Conservation (phyloP, 78 protist species). For the Emiliania huxleyi region DNA sequence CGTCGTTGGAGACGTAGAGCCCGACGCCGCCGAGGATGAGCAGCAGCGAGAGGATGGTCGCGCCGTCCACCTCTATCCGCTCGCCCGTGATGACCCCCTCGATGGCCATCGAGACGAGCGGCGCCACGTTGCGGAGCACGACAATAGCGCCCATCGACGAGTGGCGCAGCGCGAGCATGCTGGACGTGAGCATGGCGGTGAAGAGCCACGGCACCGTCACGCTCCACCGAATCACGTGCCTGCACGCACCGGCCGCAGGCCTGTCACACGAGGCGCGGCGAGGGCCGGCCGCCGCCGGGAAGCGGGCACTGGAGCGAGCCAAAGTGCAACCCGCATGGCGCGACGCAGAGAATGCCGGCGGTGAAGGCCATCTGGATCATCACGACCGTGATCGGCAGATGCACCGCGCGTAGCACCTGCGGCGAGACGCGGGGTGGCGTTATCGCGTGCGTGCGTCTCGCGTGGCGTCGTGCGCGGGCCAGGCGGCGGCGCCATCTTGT, state of each 20-base stretch:
- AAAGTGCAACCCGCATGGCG: background rate
- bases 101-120: background rate
- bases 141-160: background rate
- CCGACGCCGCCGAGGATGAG: background rate
- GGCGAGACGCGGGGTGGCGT: background rate
- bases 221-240: background rate
- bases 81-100: background rate
- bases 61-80: background rate
- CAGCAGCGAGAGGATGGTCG: background rate
- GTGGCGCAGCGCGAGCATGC: background rate
- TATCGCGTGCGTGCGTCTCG: too few species aligned
- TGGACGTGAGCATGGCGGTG: background rate
- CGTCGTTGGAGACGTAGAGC: background rate
- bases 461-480: too few species aligned
- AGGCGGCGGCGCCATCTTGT: background rate
- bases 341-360: background rate
- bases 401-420: background rate
- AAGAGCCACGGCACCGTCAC: background rate
- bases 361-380: slow-evolving; percentile 22
- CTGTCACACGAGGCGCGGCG: too few species aligned
- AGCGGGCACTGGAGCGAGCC: too few species aligned
- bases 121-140: background rate
- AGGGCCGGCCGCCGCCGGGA: too few species aligned
- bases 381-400: background rate
- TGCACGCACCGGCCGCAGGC: too few species aligned